Evolutionary conservation across 305 asterid species (phyloP).

Genomic region (Lippia alba): DNA sequence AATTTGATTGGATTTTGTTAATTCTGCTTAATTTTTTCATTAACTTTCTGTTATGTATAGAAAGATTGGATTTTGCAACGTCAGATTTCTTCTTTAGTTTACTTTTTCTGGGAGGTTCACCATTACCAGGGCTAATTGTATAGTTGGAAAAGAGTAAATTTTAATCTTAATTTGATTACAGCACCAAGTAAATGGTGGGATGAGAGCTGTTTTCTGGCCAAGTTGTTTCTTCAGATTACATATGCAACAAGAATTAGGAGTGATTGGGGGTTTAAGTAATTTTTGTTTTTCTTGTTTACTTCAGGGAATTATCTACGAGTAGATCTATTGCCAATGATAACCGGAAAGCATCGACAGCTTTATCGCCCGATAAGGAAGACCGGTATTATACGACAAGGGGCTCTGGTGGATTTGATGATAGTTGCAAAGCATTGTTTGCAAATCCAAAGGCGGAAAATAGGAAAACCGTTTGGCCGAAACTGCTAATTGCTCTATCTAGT

Average conservation of each 20-base stretch:
- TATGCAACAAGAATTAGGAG: no score
- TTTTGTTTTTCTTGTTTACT: slow-evolving; percentile 1
- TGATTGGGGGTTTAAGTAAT: slow-evolving; percentile 4
- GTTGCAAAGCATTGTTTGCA: slow-evolving; percentile 43
- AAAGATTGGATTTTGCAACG: slow-evolving; percentile 29
- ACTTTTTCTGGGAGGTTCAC: slow-evolving; percentile 36
- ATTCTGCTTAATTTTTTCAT: not conserved
- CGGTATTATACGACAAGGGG: slow-evolving; percentile 65
- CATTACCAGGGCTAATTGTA: slow-evolving; percentile 14
- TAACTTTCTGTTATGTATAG: not conserved
- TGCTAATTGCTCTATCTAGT: slow-evolving; percentile 72
- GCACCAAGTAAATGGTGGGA: not conserved
- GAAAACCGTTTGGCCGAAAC: slow-evolving; percentile 81
- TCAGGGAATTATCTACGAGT: slow-evolving; percentile 57
- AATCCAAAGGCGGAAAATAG: slow-evolving; percentile 57
- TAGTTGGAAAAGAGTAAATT: not conserved
- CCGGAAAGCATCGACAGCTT: slow-evolving; percentile 49
- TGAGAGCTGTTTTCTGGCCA: slow-evolving; percentile 1
- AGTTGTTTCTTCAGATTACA: not conserved
- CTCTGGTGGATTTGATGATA: slow-evolving; percentile 59
- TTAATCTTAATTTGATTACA: no score
- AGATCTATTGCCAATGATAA: slow-evolving; percentile 48
- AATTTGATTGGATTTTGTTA: slow-evolving; percentile 5
- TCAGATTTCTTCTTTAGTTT: slow-evolving; percentile 26
- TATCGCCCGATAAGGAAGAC: slow-evolving; percentile 71